Percentiles rank a stretch among this genome's conserved stretches.
Evolutionary conservation across 768 basidiomycete genomes (phyloP).

Genomic region (Psilocybe sp.): DNA sequence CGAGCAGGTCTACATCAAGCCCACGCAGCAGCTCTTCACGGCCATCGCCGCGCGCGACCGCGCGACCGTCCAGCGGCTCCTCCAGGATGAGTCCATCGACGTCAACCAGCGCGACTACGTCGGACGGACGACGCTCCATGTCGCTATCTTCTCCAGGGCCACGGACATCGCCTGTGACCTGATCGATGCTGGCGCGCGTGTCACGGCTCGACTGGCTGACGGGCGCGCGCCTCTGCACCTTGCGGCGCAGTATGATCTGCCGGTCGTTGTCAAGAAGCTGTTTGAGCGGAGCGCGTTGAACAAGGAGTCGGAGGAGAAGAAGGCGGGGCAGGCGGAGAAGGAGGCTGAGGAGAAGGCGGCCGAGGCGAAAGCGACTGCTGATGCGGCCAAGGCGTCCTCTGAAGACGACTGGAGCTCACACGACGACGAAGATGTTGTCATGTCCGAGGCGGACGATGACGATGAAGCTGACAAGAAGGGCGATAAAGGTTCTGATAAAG

Average conservation of each 20-base stretch:
- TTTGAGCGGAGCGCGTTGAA: slow-evolving; percentile 46
- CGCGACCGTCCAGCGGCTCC: slow-evolving; percentile 32
- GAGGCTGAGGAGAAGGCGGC: slow-evolving; percentile 25
- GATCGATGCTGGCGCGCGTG: slow-evolving; percentile 53
- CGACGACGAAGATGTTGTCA: slow-evolving; percentile 34
- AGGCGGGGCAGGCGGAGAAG: slow-evolving; percentile 18
- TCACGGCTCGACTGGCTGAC: slow-evolving; percentile 54
- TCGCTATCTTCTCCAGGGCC: slow-evolving; percentile 48
- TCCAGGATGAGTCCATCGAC: slow-evolving; percentile 37
- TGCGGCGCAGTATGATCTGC: slow-evolving; percentile 46
- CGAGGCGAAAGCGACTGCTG: slow-evolving; percentile 16
- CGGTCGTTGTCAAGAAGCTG: slow-evolving; percentile 44
- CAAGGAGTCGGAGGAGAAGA: slow-evolving; percentile 24
- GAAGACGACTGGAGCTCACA: slow-evolving; percentile 52
- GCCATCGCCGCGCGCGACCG: slow-evolving; percentile 50
- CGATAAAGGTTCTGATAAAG: slow-evolving; percentile 25
- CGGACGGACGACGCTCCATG: slow-evolving; percentile 57
- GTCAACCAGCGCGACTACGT: slow-evolving; percentile 58
- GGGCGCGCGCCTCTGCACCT: slow-evolving; percentile 56
- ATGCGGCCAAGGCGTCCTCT: slow-evolving; percentile 34
- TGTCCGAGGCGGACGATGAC: slow-evolving; percentile 26
- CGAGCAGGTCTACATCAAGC: slow-evolving; percentile 56
- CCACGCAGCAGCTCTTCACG: slow-evolving; percentile 50
- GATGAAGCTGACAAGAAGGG: slow-evolving; percentile 30
- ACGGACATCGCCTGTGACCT: slow-evolving; percentile 46